phyloP scores from a whole-genome alignment of 2,329 filamentous ascomycete species.

The Claviceps quebecensis region DNA sequence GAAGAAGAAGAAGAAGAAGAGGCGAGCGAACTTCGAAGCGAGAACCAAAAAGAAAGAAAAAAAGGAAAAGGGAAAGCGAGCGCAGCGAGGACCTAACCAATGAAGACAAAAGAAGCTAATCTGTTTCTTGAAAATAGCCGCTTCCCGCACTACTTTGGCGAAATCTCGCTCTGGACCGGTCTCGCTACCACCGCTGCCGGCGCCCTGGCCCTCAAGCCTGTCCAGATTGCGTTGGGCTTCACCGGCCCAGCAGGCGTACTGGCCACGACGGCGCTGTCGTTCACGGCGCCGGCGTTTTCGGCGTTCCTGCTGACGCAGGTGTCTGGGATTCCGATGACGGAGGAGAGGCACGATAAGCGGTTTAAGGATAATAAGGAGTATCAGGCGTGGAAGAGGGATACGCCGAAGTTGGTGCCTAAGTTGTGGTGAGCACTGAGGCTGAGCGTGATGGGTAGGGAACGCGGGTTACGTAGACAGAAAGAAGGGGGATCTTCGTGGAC shows the following conservation, averaged over 20 bases:
- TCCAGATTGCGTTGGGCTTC: constrained; percentile 43
- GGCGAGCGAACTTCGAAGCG: too few species aligned
- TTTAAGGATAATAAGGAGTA: constrained; percentile 53
- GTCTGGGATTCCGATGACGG: constrained; percentile 49
- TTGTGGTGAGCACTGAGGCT: constrained; percentile 22
- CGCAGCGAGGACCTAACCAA: too few species aligned
- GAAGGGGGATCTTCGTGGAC: too few species aligned
- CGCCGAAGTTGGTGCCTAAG: constrained; percentile 50
- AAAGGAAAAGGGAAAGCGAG: too few species aligned
- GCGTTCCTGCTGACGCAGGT: constrained; percentile 49
- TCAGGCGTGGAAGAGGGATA: constrained; percentile 52
- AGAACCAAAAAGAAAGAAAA: too few species aligned
- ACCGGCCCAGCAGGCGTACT: constrained; percentile 22
- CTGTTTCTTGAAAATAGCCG: constrained; percentile 18
- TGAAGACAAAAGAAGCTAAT: neutral
- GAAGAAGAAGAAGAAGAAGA: too few species aligned
- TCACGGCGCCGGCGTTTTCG: constrained; percentile 49
- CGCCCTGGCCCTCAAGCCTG: constrained; percentile 37
- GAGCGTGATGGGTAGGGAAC: too few species aligned
- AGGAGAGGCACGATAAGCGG: constrained; percentile 52
- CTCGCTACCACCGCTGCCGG: constrained; percentile 47
- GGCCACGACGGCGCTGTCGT: constrained; percentile 29
- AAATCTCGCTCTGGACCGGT: constrained; percentile 54
- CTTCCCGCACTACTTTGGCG: constrained; percentile 63
- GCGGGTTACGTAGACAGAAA: too few species aligned